Conservation (phyloP, 176 grass and related monocot genomes). For the Miscanthus lutarioriparius region DNA sequence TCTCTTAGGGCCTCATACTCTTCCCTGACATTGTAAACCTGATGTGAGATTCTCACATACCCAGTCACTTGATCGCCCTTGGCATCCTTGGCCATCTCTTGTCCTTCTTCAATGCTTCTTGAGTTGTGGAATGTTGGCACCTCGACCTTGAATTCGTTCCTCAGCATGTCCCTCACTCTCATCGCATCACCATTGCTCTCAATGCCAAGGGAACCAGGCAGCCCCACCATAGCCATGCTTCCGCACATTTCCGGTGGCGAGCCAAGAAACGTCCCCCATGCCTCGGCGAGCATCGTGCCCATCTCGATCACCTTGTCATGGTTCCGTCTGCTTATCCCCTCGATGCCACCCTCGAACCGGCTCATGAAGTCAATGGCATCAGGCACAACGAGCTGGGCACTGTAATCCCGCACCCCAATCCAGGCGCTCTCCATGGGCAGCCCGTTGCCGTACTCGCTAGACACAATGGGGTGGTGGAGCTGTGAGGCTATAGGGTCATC, state of each 20-base stretch:
- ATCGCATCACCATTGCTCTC: slow-evolving; percentile 61
- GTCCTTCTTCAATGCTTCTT: slow-evolving; percentile 35
- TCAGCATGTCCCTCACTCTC: slow-evolving; percentile 61
- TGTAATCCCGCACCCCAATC: slow-evolving; percentile 97
- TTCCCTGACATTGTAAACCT: slow-evolving; percentile 86
- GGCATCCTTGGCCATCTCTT: slow-evolving; percentile 36
- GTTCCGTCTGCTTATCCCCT: slow-evolving; percentile 70
- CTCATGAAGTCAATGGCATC: slow-evolving; percentile 74
- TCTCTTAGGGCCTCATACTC: slow-evolving; percentile 78
- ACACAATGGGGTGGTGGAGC: slow-evolving; percentile 95
- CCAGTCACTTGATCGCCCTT: slow-evolving; percentile 54
- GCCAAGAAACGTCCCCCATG: slow-evolving; percentile 87
- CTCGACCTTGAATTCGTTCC: slow-evolving; percentile 85
- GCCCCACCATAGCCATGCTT: slow-evolving; percentile 93
- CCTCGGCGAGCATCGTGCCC: slow-evolving; percentile 76
- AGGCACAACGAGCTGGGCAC: slow-evolving; percentile 76
- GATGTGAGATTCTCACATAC: slow-evolving; percentile 85
- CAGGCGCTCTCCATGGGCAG: slow-evolving; percentile 87
- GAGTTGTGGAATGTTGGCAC: slow-evolving; percentile 80
- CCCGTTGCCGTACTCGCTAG: slow-evolving; percentile 84
- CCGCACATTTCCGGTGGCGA: slow-evolving; percentile 75
- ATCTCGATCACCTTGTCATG: slow-evolving; percentile 92
- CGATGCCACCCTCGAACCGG: slow-evolving; percentile 81
- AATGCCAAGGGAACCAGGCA: slow-evolving; percentile 62
- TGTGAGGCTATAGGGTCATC: slow-evolving; percentile 35